phyloP scores from a whole-genome alignment of 2,329 filamentous ascomycete species.

The Botryotinia convoluta region DNA sequence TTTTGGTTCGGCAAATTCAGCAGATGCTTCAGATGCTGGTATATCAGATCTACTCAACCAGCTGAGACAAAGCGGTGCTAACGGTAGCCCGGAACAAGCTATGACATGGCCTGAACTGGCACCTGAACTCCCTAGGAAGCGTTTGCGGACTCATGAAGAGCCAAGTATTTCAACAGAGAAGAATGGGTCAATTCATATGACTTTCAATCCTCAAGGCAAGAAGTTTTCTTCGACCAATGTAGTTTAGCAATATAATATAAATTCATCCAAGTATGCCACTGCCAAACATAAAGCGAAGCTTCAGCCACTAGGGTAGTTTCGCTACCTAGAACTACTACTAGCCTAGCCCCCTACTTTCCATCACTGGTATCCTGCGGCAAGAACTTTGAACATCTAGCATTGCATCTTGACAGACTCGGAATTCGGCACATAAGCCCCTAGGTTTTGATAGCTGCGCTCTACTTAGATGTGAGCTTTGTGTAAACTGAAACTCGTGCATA shows the following conservation, averaged over 20 bases:
- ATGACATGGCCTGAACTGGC: neutral
- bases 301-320: neutral
- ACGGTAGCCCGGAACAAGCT: neutral
- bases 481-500: neutral
- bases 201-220: neutral
- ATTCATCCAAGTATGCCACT: neutral
- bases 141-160: neutral
- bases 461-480: neutral
- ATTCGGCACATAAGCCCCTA: neutral
- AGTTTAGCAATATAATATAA: neutral
- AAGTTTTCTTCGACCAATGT: neutral
- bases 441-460: neutral
- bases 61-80: neutral
- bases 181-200: neutral
- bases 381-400: constrained; percentile 43
- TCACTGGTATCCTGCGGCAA: constrained; percentile 47
- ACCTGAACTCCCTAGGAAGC: neutral
- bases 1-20: neutral
- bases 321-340: neutral
- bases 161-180: neutral
- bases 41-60: neutral
- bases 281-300: neutral
- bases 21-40: neutral
- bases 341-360: constrained; percentile 44
- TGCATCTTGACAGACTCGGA: constrained; percentile 45